Conservation (phyloP, 2,329 filamentous ascomycete species). For the Calonectria leucothoes region DNA sequence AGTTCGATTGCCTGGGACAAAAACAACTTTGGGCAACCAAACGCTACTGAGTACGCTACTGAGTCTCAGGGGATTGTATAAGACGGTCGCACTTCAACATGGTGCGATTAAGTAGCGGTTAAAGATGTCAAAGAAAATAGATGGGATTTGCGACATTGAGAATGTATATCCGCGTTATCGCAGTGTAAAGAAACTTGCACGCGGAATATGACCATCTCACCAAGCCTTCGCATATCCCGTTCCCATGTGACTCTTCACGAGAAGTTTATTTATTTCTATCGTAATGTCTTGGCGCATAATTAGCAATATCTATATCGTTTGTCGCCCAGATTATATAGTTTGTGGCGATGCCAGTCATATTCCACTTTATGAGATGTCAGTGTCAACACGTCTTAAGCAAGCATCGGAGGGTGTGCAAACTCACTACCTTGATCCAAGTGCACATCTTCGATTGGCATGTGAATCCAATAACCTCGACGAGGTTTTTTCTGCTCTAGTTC, state of each 20-base stretch:
- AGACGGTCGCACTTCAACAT: no score
- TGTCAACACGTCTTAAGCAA: background rate
- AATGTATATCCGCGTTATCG: no score
- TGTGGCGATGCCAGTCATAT: constrained; percentile 21
- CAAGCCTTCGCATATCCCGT: background rate
- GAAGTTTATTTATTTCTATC: background rate
- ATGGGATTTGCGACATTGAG: no score
- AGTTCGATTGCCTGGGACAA: no score
- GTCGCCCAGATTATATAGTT: constrained; percentile 22
- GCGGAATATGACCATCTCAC: no score
- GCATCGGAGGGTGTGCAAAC: background rate
- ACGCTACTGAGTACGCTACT: no score
- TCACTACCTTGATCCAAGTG: constrained; percentile 18
- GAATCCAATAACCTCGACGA: constrained; percentile 31
- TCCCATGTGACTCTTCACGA: background rate
- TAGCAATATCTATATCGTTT: constrained; percentile 23
- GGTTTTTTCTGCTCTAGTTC: background rate
- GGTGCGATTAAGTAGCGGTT: no score
- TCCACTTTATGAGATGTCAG: constrained; percentile 12
- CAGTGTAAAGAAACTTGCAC: no score
- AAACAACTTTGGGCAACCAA: no score
- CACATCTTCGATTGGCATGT: constrained; percentile 26
- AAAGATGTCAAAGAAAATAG: no score
- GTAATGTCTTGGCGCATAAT: background rate
- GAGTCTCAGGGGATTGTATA: no score